Conservation (phyloP, 192 early-diverging fungal genomes). For the Coemansia sp. region DNA sequence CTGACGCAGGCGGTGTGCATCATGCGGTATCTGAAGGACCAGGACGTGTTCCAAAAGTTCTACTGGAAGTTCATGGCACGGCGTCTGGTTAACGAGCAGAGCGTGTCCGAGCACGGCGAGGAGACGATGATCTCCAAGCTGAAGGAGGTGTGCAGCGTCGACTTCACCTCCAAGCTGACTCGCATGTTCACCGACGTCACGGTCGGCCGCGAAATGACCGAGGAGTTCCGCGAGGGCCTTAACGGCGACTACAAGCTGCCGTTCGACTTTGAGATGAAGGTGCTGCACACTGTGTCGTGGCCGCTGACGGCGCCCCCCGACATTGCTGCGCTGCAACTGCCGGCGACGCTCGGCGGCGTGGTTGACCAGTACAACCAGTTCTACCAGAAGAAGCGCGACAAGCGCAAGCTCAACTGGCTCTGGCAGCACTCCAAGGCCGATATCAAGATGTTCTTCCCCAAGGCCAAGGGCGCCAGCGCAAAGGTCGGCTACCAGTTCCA, state of each 20-base stretch:
- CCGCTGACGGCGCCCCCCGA: slow-evolving; percentile 70
- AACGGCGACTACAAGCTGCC: slow-evolving; percentile 36
- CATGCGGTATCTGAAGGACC: slow-evolving; percentile 95
- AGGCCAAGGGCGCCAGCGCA: slow-evolving; percentile 70
- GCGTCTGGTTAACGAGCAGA: slow-evolving; percentile 86
- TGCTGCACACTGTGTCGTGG: slow-evolving; percentile 88
- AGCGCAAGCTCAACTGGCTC: slow-evolving; percentile 93
- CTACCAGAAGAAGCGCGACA: slow-evolving; percentile 86
- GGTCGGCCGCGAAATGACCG: slow-evolving; percentile 87
- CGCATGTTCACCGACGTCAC: slow-evolving; percentile 96
- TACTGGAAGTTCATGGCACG: slow-evolving; percentile 93
- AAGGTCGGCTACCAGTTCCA: slow-evolving; percentile 59
- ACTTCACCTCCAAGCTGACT: slow-evolving; percentile 93
- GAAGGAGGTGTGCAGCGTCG: slow-evolving; percentile 89
- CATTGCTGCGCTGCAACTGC: slow-evolving; percentile 79
- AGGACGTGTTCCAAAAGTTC: slow-evolving; percentile 98
- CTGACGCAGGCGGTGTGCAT: slow-evolving; percentile 74
- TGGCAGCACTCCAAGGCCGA: slow-evolving; percentile 92
- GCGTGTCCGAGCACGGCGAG: slow-evolving; percentile 90
- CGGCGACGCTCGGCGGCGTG: slow-evolving; percentile 83
- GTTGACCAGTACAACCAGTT: slow-evolving; percentile 85
- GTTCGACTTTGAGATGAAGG: slow-evolving; percentile 83
- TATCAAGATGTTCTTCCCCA: slow-evolving; percentile 86
- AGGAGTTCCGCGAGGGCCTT: slow-evolving; percentile 71
- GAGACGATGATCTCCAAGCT: slow-evolving; percentile 93